Evolutionary conservation across 352 stramenopile genomes (phyloP), one percentile per base, ranked within the genome.

Genomic region (Peronospora destructor): DNA sequence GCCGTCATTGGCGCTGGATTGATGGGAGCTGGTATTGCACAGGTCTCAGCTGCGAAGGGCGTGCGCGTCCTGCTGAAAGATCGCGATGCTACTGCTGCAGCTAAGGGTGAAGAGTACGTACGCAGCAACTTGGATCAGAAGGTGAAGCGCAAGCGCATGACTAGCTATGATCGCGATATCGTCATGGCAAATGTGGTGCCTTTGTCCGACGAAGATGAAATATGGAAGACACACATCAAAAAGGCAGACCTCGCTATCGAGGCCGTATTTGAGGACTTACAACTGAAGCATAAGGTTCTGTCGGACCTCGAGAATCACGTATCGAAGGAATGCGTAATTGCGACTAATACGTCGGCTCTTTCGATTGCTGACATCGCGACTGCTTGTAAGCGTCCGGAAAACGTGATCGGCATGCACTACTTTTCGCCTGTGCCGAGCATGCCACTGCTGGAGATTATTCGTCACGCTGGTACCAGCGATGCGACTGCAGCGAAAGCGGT

Each of bases 331-430:
- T 96, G 86, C 51, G 85, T 99, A 17, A 94, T 99, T 68, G 96
- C 96, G 1, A 98, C 94, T 30, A 99, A 99, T 73, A 99, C 96
- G 28, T 98, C 88, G 29, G 95, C 95, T 11, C 92, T 99, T 52
- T 94, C 94, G 13, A 97, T 99, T 56, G 83, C 74, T 7, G 86
- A 97, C 45, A 98, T 99, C 60, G 95, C 95, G 21, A 71, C 72
- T 41, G 72, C 73, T 6, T 84, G 69, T 59, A 86, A 85, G 56
- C 77, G 78, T 7, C 89, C 88, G 11, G 71, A 97, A 58, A 95
- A 94, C 45, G 82, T 97, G 13, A 93, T 99, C 19, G 96, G 96
- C 39, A 98, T 99, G 94, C 96, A 99, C 76, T 99, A 98, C 74
- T 99, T 99, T 68, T 97, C 83, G 23, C 96, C 96, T 21, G 96